Conservation (phyloP, 495 filamentous ascomycete genomes). For the Tetracladium marchalianum region DNA sequence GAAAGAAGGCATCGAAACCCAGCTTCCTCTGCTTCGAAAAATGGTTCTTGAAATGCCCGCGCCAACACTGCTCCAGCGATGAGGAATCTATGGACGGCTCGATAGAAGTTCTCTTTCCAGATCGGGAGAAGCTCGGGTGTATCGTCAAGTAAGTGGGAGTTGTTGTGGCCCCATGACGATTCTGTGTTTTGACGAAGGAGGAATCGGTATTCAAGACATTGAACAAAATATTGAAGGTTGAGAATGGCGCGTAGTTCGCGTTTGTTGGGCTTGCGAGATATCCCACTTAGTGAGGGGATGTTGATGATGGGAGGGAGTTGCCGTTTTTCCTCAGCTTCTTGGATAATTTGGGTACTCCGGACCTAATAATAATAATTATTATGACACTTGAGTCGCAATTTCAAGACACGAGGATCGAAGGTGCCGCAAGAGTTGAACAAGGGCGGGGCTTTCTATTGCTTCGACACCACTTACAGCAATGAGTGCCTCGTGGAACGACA, state of each 20-base stretch:
- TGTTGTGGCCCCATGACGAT: too few species aligned
- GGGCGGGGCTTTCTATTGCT: too few species aligned
- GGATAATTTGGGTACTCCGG: constrained; percentile 7
- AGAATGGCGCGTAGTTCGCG: constrained; percentile 9
- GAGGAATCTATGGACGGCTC: constrained; percentile 5
- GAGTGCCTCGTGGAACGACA: constrained; percentile 10
- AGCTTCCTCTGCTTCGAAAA: constrained; percentile 4
- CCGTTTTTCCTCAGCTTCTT: constrained; percentile 4
- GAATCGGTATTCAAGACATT: constrained; percentile 4
- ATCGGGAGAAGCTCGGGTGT: too few species aligned
- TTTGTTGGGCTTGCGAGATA: constrained; percentile 2
- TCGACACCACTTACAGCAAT: constrained; percentile 6
- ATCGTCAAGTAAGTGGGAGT: too few species aligned
- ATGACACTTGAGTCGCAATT: too few species aligned
- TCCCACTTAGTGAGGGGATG: constrained; percentile 4
- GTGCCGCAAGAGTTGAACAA: too few species aligned
- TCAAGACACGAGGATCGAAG: too few species aligned
- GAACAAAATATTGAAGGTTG: constrained; percentile 7
- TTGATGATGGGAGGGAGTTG: constrained; percentile 1
- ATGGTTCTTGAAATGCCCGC: not conserved
- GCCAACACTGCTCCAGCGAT: constrained; percentile 5
- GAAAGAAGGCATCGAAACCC: not conserved
- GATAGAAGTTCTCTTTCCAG: constrained; percentile 3
- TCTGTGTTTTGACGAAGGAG: too few species aligned
- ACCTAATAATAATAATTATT: constrained; percentile 4